Evolutionary conservation across 73 alveolate genomes (phyloP), one percentile per base, ranked within the genome.

Genomic region (Durusdinium trenchii): DNA sequence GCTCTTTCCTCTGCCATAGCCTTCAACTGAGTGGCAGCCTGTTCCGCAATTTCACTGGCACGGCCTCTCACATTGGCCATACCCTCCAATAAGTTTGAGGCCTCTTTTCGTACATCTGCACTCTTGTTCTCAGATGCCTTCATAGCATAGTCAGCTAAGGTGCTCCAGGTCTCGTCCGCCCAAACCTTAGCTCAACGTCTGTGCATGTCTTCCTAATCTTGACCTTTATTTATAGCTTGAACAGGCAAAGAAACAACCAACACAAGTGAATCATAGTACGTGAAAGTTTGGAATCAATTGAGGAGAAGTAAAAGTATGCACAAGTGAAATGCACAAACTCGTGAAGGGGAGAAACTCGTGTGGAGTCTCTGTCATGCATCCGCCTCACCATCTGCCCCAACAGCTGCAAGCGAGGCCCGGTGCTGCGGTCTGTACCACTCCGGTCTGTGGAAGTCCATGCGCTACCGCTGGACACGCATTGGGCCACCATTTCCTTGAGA

Each of bases 41-140:
- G 75, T 54, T 90, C 96, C 16, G 96, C 96, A 32, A 90, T 90
- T 75, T 90, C 86, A 40, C 71, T 48, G 5, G 92, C 92, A 30
- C 45, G 83, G 61, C 96, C 96, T 45, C 83, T 86, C 6, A 90
- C 73, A 14, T 40, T 47, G 43, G 96, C 96, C 86, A 90, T 90
- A 73, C 42, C 45, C 7, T 90, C 83, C 86, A 90, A 51, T 3
- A 90, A 42, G 71, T 67, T 90, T 18, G 96, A 48, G 16, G 96
- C 96, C 79, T 90, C 86, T 50, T 90, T 90, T 7, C 96, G 67
- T 50, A 90, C 96, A 23, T 62, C 86, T 10, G 52, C 86, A 36
- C 96, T 90, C 86, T 90, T 90, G 71, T 90, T 90, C 86, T 90
- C 96, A 36, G 96, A 62, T 6, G 96, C 96, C 42, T 90, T 90